Base-by-base conservation (phyloP, 2,329 filamentous ascomycete genomes). In the Nothophaeocryptopus gaeumannii region DNA sequence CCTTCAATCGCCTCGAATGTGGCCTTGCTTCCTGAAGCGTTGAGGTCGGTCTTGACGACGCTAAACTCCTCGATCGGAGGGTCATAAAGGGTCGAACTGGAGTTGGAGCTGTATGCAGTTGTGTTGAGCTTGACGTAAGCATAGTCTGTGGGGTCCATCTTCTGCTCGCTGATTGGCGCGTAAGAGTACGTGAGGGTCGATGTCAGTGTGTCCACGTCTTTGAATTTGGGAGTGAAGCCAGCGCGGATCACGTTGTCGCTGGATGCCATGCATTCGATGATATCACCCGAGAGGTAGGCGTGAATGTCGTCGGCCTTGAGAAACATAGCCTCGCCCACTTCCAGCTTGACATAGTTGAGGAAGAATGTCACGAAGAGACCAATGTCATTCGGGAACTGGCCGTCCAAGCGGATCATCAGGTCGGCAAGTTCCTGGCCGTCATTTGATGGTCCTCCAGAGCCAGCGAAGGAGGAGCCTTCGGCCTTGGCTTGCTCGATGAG, bases 201-300 rank as follows among this genome's bases (percentile, higher is more conserved):
- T 31, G 92, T 89, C 9, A 99, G 78, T 0, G 90, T 97, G 46
- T 84, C 74, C 15, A 97, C 89, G 62, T 99, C 93, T 74, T 97
- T 96, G 80, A 96, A 99, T 70, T 99, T 99, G 48, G 93, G 93
- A 0, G 93, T 99, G 72, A 99, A 93, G 37, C 93, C 93, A 0
- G 93, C 93, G 48, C 93, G 89, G 44, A 99, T 91, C 32, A 99
- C 93, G 60, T 99, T 99, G 78, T 99, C 93, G n/a, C 89, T 95
- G 8, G 89, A 86, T 0, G 93, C 93, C 93, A 99, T 99, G 77
- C 93, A 99, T 73, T 99, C 93, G 68, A 99, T 90, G 61, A 99
- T 96, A 66, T 99, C 92, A 52, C 89, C 89, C 2, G 85, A 89
- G 37, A 95, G 74, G 70, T 99, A 99, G 41, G 93, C 93, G 69